Percentiles rank a stretch among this genome's conserved stretches.
phyloP scores from a whole-genome alignment of 176 grass and related monocot genomes.

The Oryza glumipatula region DNA sequence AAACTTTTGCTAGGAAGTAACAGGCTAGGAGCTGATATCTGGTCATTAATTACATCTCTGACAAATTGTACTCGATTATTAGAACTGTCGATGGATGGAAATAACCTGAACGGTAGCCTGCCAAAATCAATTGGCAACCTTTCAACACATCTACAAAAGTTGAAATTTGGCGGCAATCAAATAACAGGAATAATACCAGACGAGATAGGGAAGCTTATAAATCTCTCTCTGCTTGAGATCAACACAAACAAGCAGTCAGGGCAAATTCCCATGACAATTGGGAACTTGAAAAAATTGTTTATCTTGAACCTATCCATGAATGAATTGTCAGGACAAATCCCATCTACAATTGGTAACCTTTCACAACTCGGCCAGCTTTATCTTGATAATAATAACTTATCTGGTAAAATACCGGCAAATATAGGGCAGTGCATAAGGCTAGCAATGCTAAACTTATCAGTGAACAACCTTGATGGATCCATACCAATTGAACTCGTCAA shows the following conservation, averaged over 20 bases:
- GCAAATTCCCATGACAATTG: slow-evolving; percentile 48
- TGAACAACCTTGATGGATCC: slow-evolving; percentile 30
- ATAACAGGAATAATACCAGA: slow-evolving; percentile 37
- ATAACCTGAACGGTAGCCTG: slow-evolving; percentile 25
- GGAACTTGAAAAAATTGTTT: slow-evolving; percentile 45
- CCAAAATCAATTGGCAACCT: slow-evolving; percentile 39
- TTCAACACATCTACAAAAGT: slow-evolving; percentile 9
- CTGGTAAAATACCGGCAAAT: slow-evolving; percentile 46
- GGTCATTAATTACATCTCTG: slow-evolving; percentile 31
- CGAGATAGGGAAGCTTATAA: slow-evolving; percentile 45
- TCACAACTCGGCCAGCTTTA: slow-evolving; percentile 34
- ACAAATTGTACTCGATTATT: slow-evolving; percentile 31
- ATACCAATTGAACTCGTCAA: slow-evolving; percentile 12
- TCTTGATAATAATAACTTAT: slow-evolving; percentile 43
- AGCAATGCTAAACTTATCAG: slow-evolving; percentile 38
- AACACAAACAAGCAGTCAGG: slow-evolving; percentile 55
- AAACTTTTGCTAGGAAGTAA: slow-evolving; percentile 18
- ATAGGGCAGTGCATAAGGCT: slow-evolving; percentile 44
- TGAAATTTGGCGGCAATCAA: slow-evolving; percentile 40
- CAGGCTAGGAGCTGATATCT: background rate
- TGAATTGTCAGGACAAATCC: slow-evolving; percentile 56
- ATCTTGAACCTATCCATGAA: slow-evolving; percentile 48
- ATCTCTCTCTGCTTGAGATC: slow-evolving; percentile 46
- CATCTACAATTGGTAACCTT: slow-evolving; percentile 46
- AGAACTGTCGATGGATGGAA: slow-evolving; percentile 5